These are phyloP conservation scores for Rusavskia elegans DNA, from an alignment of 495 filamentous ascomycete genomes.

Conservation along the genomic window DNA sequence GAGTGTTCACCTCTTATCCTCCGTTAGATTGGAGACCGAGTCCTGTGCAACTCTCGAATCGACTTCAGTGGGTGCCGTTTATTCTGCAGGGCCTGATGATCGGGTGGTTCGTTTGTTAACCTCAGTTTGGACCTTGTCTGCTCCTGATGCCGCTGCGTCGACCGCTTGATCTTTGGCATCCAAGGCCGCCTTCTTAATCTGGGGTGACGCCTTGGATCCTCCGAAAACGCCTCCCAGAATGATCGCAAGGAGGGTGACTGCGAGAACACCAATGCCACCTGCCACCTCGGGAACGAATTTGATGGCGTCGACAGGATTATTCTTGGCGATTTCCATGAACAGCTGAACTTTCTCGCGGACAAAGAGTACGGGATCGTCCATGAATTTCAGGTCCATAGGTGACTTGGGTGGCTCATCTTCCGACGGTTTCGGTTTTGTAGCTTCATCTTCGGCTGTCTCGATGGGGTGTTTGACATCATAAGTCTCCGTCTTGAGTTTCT, in stretches of 20 bases:
- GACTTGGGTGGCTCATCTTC: constrained; percentile 35
- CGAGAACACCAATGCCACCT: constrained; percentile 54
- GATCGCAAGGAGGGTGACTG: constrained; percentile 52
- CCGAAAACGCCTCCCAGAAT: constrained; percentile 42
- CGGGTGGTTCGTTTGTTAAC: constrained; percentile 47
- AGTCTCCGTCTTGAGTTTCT: constrained; percentile 77
- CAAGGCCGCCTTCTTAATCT: constrained; percentile 41
- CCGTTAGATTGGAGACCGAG: no score
- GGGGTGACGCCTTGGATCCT: constrained; percentile 35
- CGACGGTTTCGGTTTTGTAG: constrained; percentile 62
- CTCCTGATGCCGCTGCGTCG: constrained; percentile 49
- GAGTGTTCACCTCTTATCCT: no score
- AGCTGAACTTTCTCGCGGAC: constrained; percentile 83
- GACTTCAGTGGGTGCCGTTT: not conserved
- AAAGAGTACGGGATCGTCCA: constrained; percentile 80
- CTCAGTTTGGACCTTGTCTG: constrained; percentile 31
- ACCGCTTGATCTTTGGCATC: constrained; percentile 68
- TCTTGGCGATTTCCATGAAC: constrained; percentile 72
- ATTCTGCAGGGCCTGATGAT: constrained; percentile 29
- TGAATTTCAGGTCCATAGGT: constrained; percentile 68
- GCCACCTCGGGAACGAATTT: constrained; percentile 86
- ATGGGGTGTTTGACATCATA: constrained; percentile 82
- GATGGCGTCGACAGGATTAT: constrained; percentile 76
- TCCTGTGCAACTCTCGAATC: not conserved
- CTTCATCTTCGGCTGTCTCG: constrained; percentile 73